phyloP scores from a whole-genome alignment of 2,329 filamentous ascomycete species.

The Parastagonospora avenae region DNA sequence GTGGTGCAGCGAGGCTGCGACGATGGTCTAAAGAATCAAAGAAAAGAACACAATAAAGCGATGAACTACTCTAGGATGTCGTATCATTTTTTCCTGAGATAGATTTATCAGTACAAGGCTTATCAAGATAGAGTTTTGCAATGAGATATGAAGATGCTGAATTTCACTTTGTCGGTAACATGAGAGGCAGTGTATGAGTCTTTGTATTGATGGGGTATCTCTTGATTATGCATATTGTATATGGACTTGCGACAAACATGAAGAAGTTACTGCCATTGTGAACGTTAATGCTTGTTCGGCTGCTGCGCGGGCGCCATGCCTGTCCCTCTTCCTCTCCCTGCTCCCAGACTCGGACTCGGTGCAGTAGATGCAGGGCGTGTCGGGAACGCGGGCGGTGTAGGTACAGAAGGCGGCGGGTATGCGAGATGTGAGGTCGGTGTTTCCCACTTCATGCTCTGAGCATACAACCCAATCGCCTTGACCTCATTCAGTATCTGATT shows the following conservation, averaged over 20 bases:
- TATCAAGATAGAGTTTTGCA: too few relatives aligned
- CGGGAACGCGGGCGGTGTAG: slow-evolving; percentile 14
- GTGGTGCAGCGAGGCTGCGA: too few relatives aligned
- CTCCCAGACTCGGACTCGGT: neutral
- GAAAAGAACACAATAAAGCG: neutral
- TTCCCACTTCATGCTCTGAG: slow-evolving; percentile 36
- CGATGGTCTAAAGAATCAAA: too few relatives aligned
- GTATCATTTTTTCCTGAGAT: neutral
- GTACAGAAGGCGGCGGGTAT: slow-evolving; percentile 4
- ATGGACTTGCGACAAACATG: too few relatives aligned
- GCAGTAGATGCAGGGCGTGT: slow-evolving; percentile 9
- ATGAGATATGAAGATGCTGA: too few relatives aligned
- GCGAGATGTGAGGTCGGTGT: slow-evolving; percentile 18
- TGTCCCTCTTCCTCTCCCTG: neutral
- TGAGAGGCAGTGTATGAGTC: too few relatives aligned
- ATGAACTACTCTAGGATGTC: neutral
- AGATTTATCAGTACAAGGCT: too few relatives aligned
- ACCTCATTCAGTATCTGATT: slow-evolving; percentile 36
- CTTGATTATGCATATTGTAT: too few relatives aligned
- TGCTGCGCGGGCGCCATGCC: neutral
- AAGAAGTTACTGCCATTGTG: neutral
- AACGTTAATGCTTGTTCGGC: neutral
- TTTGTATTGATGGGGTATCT: too few relatives aligned
- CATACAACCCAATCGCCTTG: slow-evolving; percentile 29
- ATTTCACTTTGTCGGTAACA: too few relatives aligned